Conservation (phyloP, 768 basidiomycete species). For the Auricularia cornea region DNA sequence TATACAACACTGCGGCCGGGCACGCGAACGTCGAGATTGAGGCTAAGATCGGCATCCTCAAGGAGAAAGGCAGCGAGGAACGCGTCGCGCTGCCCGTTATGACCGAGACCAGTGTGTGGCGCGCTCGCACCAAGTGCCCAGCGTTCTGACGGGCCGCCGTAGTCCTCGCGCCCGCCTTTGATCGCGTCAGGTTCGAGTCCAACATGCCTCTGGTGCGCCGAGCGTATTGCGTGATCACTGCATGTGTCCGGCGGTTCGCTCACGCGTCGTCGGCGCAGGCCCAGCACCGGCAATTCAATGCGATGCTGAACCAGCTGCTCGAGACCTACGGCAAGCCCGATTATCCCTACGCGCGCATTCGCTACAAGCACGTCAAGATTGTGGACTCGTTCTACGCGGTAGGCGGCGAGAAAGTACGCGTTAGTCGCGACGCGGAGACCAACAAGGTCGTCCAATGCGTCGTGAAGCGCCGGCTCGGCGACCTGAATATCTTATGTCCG, state of each 20-base stretch:
- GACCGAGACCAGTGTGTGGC: slow-evolving; percentile 72
- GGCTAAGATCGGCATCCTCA: slow-evolving; percentile 77
- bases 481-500: slow-evolving; percentile 82
- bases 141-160: not conserved
- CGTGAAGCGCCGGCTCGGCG: slow-evolving; percentile 74
- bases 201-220: slow-evolving; percentile 78
- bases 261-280: slow-evolving; percentile 33
- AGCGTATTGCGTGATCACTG: slow-evolving; percentile 8
- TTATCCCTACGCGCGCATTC: slow-evolving; percentile 47
- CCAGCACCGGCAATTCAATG: slow-evolving; percentile 85
- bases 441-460: slow-evolving; percentile 54
- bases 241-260: slow-evolving; percentile 15
- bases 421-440: slow-evolving; percentile 75
- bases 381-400: slow-evolving; percentile 68
- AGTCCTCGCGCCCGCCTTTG: slow-evolving; percentile 37
- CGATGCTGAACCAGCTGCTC: slow-evolving; percentile 75
- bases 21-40: slow-evolving; percentile 66
- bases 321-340: slow-evolving; percentile 43
- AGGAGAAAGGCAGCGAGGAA: slow-evolving; percentile 45
- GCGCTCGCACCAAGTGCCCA: not conserved
- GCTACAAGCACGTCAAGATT: slow-evolving; percentile 68
- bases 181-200: slow-evolving; percentile 70
- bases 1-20: slow-evolving; percentile 42
- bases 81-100: slow-evolving; percentile 62
- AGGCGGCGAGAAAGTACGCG: slow-evolving; percentile 61